These are phyloP conservation scores for Euphorbia corollata DNA, from an alignment of 441 rosid species.

Conservation along the genomic window DNA sequence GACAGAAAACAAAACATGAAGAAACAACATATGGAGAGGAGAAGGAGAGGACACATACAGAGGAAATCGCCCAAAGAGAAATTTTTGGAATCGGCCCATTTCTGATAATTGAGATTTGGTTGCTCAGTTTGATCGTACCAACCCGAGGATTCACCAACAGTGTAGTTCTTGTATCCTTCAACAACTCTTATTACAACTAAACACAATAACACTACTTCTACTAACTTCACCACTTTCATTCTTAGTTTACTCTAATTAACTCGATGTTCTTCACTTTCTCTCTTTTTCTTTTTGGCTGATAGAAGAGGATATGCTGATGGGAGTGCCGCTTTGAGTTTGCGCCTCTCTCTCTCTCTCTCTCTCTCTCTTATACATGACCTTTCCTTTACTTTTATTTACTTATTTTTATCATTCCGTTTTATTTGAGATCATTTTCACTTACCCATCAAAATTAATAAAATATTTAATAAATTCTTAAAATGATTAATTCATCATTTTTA, in stretches of 20 bases:
- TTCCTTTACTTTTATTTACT: conserved; percentile 6
- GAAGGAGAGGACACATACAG: conserved; percentile 38
- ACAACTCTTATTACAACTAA: conserved; percentile 27
- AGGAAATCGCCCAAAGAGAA: conserved; percentile 92
- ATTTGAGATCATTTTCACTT: no score
- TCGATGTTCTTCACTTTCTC: background rate
- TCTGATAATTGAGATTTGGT: conserved; percentile 60
- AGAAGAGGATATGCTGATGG: background rate
- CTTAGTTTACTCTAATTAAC: background rate
- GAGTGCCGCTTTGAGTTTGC: background rate
- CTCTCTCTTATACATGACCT: background rate
- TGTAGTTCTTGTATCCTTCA: conserved; percentile 71
- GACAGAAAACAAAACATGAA: no score
- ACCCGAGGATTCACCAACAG: conserved; percentile 75
- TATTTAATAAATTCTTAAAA: no score
- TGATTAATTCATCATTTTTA: no score
- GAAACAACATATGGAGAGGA: no score
- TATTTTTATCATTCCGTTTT: no score
- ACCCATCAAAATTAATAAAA: no score
- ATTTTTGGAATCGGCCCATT: conserved; percentile 66
- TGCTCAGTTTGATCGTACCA: conserved; percentile 52
- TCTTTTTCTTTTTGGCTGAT: background rate
- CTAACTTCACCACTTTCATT: background rate
- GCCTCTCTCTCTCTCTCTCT: background rate
- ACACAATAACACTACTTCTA: conserved; percentile 13